Conservation (phyloP, 176 grass and related monocot genomes). For the Themeda triandra region DNA sequence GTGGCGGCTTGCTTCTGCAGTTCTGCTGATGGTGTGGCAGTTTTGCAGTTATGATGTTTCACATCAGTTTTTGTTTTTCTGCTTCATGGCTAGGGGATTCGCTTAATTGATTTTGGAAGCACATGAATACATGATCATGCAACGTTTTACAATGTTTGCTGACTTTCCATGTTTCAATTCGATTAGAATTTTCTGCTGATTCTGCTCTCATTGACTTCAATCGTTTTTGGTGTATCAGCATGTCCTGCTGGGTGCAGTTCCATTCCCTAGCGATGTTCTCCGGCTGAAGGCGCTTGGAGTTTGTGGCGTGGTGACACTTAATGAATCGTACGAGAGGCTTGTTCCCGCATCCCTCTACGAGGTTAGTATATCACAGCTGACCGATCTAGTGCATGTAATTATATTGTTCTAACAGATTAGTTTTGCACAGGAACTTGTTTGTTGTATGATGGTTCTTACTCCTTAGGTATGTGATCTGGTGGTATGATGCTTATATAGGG, state of each 20-base stretch:
- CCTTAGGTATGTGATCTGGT: neutral
- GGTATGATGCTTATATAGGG: neutral
- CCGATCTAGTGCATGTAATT: neutral
- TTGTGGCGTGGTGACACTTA: slow-evolving; percentile 81
- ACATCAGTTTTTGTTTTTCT: neutral
- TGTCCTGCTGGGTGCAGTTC: slow-evolving; percentile 86
- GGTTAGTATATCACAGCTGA: slow-evolving; percentile 32
- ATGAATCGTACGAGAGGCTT: slow-evolving; percentile 92
- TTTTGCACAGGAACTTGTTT: neutral
- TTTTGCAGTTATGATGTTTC: neutral
- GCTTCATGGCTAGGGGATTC: neutral
- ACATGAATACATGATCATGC: neutral
- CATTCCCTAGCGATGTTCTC: slow-evolving; percentile 78
- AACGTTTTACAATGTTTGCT: neutral
- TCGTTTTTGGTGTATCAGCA: slow-evolving; percentile 48
- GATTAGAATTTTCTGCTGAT: neutral
- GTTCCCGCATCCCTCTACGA: slow-evolving; percentile 74
- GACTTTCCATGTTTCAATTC: neutral
- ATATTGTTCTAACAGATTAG: neutral
- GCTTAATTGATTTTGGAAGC: neutral
- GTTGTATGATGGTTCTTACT: neutral
- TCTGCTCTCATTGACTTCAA: neutral
- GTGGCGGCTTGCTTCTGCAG: neutral
- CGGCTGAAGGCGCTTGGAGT: slow-evolving; percentile 82
- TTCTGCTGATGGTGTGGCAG: neutral